Percentiles rank a stretch among this genome's conserved stretches.
Evolutionary conservation across 2,329 filamentous ascomycete species (phyloP).

Genomic region (Blastomyces emzantsi): DNA sequence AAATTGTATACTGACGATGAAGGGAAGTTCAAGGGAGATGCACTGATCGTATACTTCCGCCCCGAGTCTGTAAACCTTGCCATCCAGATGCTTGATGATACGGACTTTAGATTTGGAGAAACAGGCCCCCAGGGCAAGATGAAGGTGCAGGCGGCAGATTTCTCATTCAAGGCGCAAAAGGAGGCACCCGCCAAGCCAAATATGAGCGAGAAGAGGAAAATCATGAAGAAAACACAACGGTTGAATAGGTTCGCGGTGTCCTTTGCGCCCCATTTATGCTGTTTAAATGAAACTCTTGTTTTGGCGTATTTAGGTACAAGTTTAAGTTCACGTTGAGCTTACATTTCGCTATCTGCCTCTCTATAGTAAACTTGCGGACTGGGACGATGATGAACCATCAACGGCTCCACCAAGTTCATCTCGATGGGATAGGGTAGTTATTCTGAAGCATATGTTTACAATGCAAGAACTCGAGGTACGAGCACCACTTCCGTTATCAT

Average conservation of each 20-base stretch:
- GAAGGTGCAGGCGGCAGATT: constrained; percentile 73
- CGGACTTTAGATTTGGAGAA: constrained; percentile 62
- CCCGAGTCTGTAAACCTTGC: constrained; percentile 74
- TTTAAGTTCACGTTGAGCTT: constrained; percentile 16
- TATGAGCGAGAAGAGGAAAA: constrained; percentile 71
- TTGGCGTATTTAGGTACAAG: neutral
- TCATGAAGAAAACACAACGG: constrained; percentile 84
- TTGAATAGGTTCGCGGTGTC: constrained; percentile 52
- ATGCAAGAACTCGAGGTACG: constrained; percentile 61
- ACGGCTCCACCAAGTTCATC: constrained; percentile 48
- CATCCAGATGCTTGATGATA: constrained; percentile 45
- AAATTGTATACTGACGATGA: constrained; percentile 81
- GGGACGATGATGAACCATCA: constrained; percentile 79
- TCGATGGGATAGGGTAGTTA: constrained; percentile 68
- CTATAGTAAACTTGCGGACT: constrained; percentile 75
- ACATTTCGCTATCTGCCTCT: constrained; percentile 16
- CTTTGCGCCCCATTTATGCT: neutral
- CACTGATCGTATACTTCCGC: constrained; percentile 88
- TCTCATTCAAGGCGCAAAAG: constrained; percentile 81
- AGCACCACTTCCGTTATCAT: constrained; percentile 5
- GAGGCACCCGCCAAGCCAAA: constrained; percentile 49
- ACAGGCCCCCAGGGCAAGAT: constrained; percentile 53
- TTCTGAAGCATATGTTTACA: constrained; percentile 91
- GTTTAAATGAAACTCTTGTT: neutral
- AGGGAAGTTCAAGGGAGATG: constrained; percentile 87